Percentiles rank a stretch among this genome's conserved stretches.
phyloP scores from a whole-genome alignment of 2,329 filamentous ascomycete species.

The Diaporthe ampelina region DNA sequence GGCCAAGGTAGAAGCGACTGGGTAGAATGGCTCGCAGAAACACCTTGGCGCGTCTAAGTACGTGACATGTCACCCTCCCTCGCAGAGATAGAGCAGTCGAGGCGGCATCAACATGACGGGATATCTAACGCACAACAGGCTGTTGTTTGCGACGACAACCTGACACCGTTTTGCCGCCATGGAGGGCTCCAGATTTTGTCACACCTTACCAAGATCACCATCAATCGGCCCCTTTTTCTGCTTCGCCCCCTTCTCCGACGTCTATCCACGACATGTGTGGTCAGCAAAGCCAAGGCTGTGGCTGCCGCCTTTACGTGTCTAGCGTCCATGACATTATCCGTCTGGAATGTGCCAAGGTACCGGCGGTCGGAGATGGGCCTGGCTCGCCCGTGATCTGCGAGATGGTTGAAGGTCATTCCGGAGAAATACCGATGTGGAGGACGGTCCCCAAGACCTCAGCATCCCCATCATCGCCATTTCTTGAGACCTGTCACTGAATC shows the following conservation, averaged over 20 bases:
- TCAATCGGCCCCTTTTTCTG: neutral
- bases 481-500: neutral
- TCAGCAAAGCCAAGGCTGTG: conserved; percentile 23
- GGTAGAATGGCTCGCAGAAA: neutral
- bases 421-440: neutral
- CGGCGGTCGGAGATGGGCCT: neutral
- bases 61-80: conserved; percentile 5
- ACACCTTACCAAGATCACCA: neutral
- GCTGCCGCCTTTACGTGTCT: conserved; percentile 28
- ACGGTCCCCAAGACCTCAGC: neutral
- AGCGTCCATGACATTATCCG: conserved; percentile 24
- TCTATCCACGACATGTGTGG: neutral
- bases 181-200: neutral
- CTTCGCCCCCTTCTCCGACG: too few species aligned
- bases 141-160: neutral
- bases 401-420: neutral
- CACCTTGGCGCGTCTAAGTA: conserved; percentile 23
- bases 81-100: neutral
- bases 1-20: conserved; percentile 15
- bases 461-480: neutral
- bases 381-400: neutral
- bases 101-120: neutral
- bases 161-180: neutral
- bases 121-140: neutral
- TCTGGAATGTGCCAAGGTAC: conserved; percentile 24